Evolutionary conservation across 805 yeast species (phyloP), one percentile per base, ranked within the genome.

Genomic region (Starmerella sirachaensis): DNA sequence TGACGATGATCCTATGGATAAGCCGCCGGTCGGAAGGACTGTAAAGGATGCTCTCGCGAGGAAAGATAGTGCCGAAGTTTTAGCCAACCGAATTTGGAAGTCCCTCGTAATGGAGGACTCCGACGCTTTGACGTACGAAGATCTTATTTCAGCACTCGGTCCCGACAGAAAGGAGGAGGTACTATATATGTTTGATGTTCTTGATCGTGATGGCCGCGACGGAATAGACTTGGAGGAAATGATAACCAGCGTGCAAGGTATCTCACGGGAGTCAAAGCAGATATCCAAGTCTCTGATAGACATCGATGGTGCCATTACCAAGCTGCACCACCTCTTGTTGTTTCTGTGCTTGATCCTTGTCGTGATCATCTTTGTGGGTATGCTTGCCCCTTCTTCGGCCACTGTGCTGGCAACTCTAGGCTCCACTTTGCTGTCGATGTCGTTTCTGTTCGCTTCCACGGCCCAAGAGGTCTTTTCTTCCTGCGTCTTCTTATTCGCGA

Each of bases 371-470:
- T 58, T 63, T 29, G 58, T 62, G 19, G 64, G 65, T 31, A 56
- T 63, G 58, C 54, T 62, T 14, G 61, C 66, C 6, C 65, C 65
- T 3, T 51, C 58, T 8, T 60, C 62, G 2, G 53, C 57, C 16
- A 50, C 67, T 1, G 61, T 60, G 25, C 45, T 62, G 40, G 64
- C 66, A 12, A 63, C 67, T 4, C 47, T 62, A 20, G 67, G 65
- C 6, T 53, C 66, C 9, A 48, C 65, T 0, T 37, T 62, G 22
- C 52, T 62, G 25, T 62, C 65, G 4, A 38, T 62, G 27, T 60
- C 66, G 10, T 62, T 60, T 43, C 51, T 63, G 29, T 58, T 62
- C 36, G 45, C 61, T 4, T 43, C 57, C 17, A 57, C 65, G 9
- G 54, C 57, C 12, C 63, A 58, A 37, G 67, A 62, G 41, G 45